phyloP scores from a whole-genome alignment of 768 basidiomycete genomes.

The Boletus vinaceobasis region DNA sequence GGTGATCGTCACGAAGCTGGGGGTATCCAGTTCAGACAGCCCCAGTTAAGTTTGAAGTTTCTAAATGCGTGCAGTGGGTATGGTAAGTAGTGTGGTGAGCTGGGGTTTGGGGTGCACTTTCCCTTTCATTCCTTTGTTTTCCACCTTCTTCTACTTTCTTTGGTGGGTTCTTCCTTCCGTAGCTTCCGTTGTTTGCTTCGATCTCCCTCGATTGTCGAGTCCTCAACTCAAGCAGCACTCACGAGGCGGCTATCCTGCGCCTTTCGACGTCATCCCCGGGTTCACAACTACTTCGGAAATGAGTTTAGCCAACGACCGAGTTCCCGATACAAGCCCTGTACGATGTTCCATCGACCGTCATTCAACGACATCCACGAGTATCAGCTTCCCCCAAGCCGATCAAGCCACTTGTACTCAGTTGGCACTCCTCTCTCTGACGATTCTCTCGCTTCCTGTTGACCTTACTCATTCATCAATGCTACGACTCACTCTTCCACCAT shows the following conservation, averaged over 20 bases:
- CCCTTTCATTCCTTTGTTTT: not conserved
- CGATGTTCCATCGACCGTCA: no score
- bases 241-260: not conserved
- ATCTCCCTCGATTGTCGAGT: not conserved
- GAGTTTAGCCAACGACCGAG: not conserved
- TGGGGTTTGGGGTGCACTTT: not conserved
- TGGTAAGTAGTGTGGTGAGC: not conserved
- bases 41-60: not conserved
- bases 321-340: no score
- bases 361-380: not conserved
- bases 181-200: not conserved
- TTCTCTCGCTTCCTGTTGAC: not conserved
- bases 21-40: not conserved
- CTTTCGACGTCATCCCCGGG: not conserved
- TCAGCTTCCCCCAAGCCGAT: not conserved
- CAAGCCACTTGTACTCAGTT: not conserved
- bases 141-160: not conserved
- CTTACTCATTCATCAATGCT: not conserved
- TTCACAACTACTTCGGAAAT: not conserved
- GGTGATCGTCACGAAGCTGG: not conserved
- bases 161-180: not conserved
- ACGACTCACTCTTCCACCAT: not conserved
- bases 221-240: not conserved
- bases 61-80: not conserved
- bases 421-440: not conserved